Evolutionary conservation across 2,329 filamentous ascomycete genomes (phyloP).

Genomic region (Tolypocladium sp.): DNA sequence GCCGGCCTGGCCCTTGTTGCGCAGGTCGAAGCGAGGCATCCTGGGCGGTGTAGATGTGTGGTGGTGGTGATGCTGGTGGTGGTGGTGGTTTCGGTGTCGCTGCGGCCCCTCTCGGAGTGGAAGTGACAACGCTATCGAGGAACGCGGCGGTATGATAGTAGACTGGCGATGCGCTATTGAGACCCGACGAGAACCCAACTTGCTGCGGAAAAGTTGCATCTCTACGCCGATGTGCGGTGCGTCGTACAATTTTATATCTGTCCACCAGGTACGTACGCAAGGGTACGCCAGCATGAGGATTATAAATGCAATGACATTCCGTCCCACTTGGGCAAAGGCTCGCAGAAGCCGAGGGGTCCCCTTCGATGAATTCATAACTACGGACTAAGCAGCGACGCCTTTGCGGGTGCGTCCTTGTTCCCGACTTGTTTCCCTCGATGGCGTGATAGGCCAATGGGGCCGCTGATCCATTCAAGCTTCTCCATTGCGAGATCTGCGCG

Average conservation of each 20-base stretch:
- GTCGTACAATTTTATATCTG: not conserved
- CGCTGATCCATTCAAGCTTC: too few relatives aligned
- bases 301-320: not conserved
- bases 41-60: not conserved
- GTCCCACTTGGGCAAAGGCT: not conserved
- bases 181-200: not conserved
- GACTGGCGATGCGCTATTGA: not conserved
- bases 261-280: not conserved
- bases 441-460: not conserved
- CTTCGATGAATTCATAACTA: not conserved
- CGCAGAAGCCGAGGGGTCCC: too few relatives aligned
- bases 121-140: not conserved
- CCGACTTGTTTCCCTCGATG: not conserved
- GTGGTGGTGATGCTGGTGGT: not conserved
- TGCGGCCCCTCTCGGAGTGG: not conserved
- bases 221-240: not conserved
- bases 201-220: not conserved
- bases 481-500: too few relatives aligned
- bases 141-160: not conserved
- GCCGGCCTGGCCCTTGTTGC: slow-evolving; percentile 31
- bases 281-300: not conserved
- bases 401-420: too few relatives aligned
- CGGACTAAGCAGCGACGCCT: too few relatives aligned
- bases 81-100: too few relatives aligned
- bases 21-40: slow-evolving; percentile 7